phyloP scores from a whole-genome alignment of 2,329 filamentous ascomycete species.

The Zelopaecilomyces penicillatus region DNA sequence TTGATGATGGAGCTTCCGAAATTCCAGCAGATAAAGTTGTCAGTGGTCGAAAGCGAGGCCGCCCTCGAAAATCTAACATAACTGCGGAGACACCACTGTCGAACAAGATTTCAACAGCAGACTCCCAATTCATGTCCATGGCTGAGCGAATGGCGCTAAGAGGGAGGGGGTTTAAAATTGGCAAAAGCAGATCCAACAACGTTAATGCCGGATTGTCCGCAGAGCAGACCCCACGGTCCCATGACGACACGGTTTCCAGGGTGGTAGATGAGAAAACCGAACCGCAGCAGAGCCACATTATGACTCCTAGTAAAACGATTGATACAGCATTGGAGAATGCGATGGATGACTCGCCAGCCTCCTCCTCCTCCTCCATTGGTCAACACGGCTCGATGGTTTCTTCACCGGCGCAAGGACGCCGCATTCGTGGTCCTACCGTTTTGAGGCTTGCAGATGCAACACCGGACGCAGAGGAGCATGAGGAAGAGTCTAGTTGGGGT shows the following conservation, averaged over 20 bases:
- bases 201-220: too few relatives aligned
- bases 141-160: constrained; percentile 46
- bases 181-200: constrained; percentile 21
- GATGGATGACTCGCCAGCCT: neutral
- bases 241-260: neutral
- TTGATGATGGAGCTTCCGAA: constrained; percentile 1
- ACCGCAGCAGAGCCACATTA: neutral
- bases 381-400: neutral
- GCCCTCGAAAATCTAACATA: constrained; percentile 16
- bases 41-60: constrained; percentile 10
- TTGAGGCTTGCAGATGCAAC: constrained; percentile 10
- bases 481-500: constrained; percentile 1
- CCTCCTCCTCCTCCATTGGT: neutral
- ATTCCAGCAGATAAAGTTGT: neutral
- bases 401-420: neutral
- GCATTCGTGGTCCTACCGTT: constrained; percentile 3
- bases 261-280: constrained; percentile 2
- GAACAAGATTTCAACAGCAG: constrained; percentile 8
- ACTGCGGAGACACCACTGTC: constrained; percentile 3
- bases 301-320: neutral
- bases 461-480: neutral
- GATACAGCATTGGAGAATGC: neutral
- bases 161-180: constrained; percentile 47
- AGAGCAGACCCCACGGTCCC: too few relatives aligned
- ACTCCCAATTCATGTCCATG: constrained; percentile 42